Percentiles rank a stretch among this genome's conserved stretches.
These are phyloP conservation scores for Fusarium nanum DNA, from an alignment of 2,329 filamentous ascomycete genomes.

Conservation along the genomic window DNA sequence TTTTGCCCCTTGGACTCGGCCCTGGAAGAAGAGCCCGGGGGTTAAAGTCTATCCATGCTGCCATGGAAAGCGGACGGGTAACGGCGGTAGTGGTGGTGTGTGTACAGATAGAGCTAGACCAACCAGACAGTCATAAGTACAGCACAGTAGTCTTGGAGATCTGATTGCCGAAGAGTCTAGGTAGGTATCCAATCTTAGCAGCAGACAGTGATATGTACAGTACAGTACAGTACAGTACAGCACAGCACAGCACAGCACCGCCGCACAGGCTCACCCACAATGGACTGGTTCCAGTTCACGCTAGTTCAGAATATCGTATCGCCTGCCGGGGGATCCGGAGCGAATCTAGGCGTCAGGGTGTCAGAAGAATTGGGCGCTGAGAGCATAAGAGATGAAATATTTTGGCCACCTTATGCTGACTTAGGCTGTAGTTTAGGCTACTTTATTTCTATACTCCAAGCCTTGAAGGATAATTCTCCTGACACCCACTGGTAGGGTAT, in stretches of 20 bases:
- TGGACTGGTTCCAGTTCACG: not conserved
- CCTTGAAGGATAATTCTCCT: too few species aligned
- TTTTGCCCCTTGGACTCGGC: conserved; percentile 29
- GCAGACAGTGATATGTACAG: not conserved
- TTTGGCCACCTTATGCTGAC: too few species aligned
- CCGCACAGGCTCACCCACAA: not conserved
- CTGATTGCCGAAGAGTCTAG: conserved; percentile 24
- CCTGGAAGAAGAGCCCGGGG: conserved; percentile 26
- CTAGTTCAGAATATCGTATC: not conserved
- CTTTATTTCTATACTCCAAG: too few species aligned
- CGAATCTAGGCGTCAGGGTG: not conserved
- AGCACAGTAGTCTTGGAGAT: conserved; percentile 13
- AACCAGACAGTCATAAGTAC: not conserved
- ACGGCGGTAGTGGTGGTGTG: conserved; percentile 13
- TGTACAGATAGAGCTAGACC: not conserved
- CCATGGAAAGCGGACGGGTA: conserved; percentile 18
- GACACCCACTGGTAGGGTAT: not conserved
- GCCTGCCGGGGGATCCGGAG: not conserved
- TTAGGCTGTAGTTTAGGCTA: too few species aligned
- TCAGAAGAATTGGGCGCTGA: too few species aligned
- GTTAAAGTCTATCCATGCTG: not conserved
- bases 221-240: not conserved
- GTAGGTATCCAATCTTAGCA: not conserved
- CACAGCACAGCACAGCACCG: too few species aligned
- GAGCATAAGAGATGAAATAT: too few species aligned